Base-by-base conservation (phyloP, 495 filamentous ascomycete species). In the Penicillium argentinense region DNA sequence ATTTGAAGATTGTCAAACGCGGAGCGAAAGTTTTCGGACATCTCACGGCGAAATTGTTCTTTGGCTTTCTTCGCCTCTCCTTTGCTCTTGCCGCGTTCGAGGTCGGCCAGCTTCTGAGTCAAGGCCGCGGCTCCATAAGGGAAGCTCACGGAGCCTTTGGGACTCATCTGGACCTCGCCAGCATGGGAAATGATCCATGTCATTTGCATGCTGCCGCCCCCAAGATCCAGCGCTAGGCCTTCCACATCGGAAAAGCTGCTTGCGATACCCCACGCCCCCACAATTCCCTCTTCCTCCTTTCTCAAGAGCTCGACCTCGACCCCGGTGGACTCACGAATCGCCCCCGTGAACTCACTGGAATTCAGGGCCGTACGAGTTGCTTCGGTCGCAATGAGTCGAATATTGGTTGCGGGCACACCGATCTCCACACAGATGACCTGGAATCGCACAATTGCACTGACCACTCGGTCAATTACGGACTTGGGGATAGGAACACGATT, bases 61-160 rank as follows among this genome's bases (percentile, higher is more conserved):
- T 60, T 56, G 3, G 67, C 62, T 29, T 57, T 53, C 11, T 42
- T 26, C 1, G 64, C 62, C 5, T 65, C 64, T 2, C 47, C 44
- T 32, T 61, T 55, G 25, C 60, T 63, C 14, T 64, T 61, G 0
- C 53, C 57, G 13, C 67, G 65, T 4, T 73, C 60, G n/a, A 76
- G 64, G 13, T 64, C 65, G 0, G 89, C 74, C 23, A 82, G 68
- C 24, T 74, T 78, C 14, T 81, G 64, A 1, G 62, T 86, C 47
- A 97, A 69, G 3, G 86, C 88, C 13, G 91, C 91, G 32, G 91
- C 91, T 16, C 91, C 91, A 57, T 91, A 96, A 3, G 91, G 91
- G 53, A 97, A 73, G 55, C 74, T 80, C 12, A 79, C 62, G 1
- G 73, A 61, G 0, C 69, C 72, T 18, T 62, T 53, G 13, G 75